Evolutionary conservation across 176 grass and related monocot species (phyloP).

Genomic region (Leersia perrieri): DNA sequence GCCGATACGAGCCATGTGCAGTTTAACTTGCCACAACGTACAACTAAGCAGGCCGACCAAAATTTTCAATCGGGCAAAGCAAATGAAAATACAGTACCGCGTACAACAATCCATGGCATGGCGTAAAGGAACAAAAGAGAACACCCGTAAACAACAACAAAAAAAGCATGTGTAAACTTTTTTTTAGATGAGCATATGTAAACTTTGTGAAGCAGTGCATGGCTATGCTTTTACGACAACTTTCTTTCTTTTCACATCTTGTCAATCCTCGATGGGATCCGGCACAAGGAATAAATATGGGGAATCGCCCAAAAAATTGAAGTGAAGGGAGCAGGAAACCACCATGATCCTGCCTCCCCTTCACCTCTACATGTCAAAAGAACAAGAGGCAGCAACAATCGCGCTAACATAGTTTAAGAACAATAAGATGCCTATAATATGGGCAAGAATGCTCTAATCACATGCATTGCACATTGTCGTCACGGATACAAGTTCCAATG

Average conservation of each 20-base stretch:
- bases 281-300: constrained; percentile 48
- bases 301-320: constrained; percentile 51
- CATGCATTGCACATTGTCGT: constrained; percentile 52
- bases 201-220: background rate
- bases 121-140: constrained; percentile 12
- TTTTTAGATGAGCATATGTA: too few relatives aligned
- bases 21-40: background rate
- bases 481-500: constrained; percentile 53
- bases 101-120: constrained; percentile 9
- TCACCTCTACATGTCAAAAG: constrained; percentile 25
- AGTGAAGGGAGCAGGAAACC: constrained; percentile 18
- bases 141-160: background rate
- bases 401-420: constrained; percentile 33
- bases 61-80: constrained; percentile 11
- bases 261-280: constrained; percentile 55
- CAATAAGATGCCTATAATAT: constrained; percentile 30
- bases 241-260: constrained; percentile 74
- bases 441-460: constrained; percentile 35
- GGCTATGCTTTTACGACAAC: constrained; percentile 37
- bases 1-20: constrained; percentile 1
- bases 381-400: constrained; percentile 5
- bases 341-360: constrained; percentile 21
- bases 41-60: constrained; percentile 7
- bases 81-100: constrained; percentile 1
- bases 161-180: constrained; percentile 14